Evolutionary conservation across 2,329 filamentous ascomycete genomes (phyloP).

Genomic region (Trichoderma sp.): DNA sequence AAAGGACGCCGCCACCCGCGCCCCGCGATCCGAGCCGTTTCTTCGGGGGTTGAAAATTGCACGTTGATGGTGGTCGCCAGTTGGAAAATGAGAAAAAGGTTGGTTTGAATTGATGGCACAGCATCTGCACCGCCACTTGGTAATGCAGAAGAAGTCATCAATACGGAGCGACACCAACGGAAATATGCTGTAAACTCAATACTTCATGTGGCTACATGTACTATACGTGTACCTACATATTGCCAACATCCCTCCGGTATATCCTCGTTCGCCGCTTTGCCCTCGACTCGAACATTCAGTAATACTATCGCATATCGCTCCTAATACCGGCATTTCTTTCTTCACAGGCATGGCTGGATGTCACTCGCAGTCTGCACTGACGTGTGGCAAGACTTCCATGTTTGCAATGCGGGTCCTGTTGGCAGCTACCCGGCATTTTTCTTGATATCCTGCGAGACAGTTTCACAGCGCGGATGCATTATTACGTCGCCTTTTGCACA

Average conservation of each 20-base stretch:
- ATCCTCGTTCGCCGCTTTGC: neutral
- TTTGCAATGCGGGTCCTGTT: neutral
- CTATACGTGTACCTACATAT: neutral
- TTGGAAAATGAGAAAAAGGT: neutral
- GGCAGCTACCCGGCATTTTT: constrained; percentile 7
- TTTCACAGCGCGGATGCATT: neutral
- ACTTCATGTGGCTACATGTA: too few species aligned
- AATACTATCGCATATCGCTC: neutral
- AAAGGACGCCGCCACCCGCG: neutral
- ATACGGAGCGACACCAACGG: neutral
- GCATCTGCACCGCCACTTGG: neutral
- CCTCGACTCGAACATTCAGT: neutral
- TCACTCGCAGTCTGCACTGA: neutral
- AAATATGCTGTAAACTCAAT: too few species aligned
- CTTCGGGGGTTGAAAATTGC: neutral
- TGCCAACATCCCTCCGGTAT: neutral
- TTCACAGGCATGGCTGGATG: neutral
- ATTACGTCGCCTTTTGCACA: neutral
- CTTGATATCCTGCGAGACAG: neutral
- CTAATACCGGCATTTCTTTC: neutral
- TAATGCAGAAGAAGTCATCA: neutral
- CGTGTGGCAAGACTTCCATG: neutral
- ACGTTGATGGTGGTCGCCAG: neutral
- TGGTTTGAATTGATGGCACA: neutral
- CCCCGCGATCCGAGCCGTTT: neutral